A percentile compares a stretch with the other conserved stretches of the same genome.
phyloP scores from a whole-genome alignment of 169 alveolate species.

The Pseudocohnilembus persalinus region DNA sequence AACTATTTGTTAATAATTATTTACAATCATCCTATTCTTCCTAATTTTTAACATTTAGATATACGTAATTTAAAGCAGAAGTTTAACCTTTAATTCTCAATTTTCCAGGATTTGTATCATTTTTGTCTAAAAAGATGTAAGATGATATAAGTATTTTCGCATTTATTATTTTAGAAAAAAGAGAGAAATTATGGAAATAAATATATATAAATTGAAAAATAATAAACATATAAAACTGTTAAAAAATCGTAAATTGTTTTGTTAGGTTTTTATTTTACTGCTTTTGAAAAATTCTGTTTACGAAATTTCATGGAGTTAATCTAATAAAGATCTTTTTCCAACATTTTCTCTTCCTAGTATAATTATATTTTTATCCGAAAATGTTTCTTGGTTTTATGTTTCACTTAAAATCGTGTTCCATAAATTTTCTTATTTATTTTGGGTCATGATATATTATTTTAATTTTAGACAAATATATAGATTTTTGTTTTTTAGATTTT shows the following conservation, averaged over 20 bases:
- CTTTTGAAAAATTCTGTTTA: conserved; percentile 10
- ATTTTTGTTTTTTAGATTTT: too few species aligned
- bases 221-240: too few species aligned
- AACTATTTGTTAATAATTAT: too few species aligned
- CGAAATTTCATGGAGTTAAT: conserved; percentile 32
- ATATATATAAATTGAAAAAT: background rate
- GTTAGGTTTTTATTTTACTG: background rate
- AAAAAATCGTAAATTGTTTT: too few species aligned
- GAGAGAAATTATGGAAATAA: too few species aligned
- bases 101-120: conserved; percentile 24
- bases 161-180: too few species aligned
- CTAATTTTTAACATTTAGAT: conserved; percentile 33
- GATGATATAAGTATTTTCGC: background rate
- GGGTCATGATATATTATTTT: background rate
- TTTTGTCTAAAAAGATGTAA: background rate
- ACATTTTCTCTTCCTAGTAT: conserved; percentile 36
- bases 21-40: conserved; percentile 37
- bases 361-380: conserved; percentile 29
- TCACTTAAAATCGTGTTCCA: conserved; percentile 22
- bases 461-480: too few species aligned
- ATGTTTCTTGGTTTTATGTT: conserved; percentile 17
- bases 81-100: conserved; percentile 24
- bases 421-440: conserved; percentile 13
- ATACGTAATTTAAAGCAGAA: conserved; percentile 33
- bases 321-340: conserved; percentile 45